A percentile compares a stretch with the other conserved stretches of the same genome.
These are phyloP conservation scores for Candida loeiensis DNA, from an alignment of 805 yeast genomes.

Conservation along the genomic window DNA sequence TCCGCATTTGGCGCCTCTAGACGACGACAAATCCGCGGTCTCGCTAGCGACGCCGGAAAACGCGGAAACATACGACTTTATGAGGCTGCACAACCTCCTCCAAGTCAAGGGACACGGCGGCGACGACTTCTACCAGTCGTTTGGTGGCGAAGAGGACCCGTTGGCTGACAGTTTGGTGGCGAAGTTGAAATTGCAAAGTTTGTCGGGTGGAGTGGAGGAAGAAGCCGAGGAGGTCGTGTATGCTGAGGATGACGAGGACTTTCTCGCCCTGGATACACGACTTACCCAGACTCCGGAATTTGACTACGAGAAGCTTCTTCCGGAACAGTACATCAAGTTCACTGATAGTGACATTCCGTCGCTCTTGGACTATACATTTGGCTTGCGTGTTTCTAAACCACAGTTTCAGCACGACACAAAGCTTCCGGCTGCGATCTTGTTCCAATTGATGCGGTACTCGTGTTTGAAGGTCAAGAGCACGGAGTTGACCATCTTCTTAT, in stretches of 20 bases:
- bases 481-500: slow-evolving; percentile 54
- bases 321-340: slow-evolving; percentile 60
- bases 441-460: slow-evolving; percentile 68
- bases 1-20: slow-evolving; percentile 38
- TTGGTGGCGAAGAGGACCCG: slow-evolving; percentile 11
- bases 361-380: slow-evolving; percentile 46
- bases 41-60: slow-evolving; percentile 56
- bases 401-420: slow-evolving; percentile 45
- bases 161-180: slow-evolving; percentile 31
- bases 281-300: slow-evolving; percentile 38
- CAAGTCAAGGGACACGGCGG: slow-evolving; percentile 10
- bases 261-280: slow-evolving; percentile 25
- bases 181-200: slow-evolving; percentile 31
- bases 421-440: slow-evolving; percentile 66
- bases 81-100: slow-evolving; percentile 47
- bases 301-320: slow-evolving; percentile 52
- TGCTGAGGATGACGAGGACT: slow-evolving; percentile 24
- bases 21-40: slow-evolving; percentile 47
- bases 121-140: slow-evolving; percentile 9
- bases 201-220: slow-evolving; percentile 18
- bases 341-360: slow-evolving; percentile 54
- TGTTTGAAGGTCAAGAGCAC: slow-evolving; percentile 53
- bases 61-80: slow-evolving; percentile 50
- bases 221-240: slow-evolving; percentile 19
- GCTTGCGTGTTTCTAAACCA: slow-evolving; percentile 38